phyloP scores from a whole-genome alignment of 2,329 filamentous ascomycete genomes.

The Alternaria sp. region DNA sequence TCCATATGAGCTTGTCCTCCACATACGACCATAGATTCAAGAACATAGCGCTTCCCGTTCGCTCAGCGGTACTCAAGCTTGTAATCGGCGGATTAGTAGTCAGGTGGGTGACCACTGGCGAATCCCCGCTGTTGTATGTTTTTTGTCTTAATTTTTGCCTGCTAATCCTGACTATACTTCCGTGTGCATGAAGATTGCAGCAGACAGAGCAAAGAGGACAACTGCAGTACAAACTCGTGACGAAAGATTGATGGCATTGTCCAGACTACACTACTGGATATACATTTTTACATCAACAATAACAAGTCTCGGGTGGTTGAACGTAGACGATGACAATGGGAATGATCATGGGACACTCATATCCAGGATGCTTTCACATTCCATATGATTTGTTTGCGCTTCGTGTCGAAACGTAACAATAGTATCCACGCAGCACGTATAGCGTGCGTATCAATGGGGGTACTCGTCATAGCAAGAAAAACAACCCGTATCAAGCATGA shows the following conservation, averaged over 20 bases:
- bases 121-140: slow-evolving; percentile 15
- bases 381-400: background rate
- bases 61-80: slow-evolving; percentile 2
- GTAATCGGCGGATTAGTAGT: slow-evolving; percentile 8
- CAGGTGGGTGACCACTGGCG: slow-evolving; percentile 5
- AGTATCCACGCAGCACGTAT: background rate
- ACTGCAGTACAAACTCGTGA: too few relatives aligned
- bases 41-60: background rate
- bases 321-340: background rate
- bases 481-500: background rate
- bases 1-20: background rate
- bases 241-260: too few relatives aligned
- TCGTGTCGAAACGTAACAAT: background rate
- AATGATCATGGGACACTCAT: background rate
- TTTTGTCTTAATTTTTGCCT: background rate
- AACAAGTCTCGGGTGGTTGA: too few relatives aligned
- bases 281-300: background rate
- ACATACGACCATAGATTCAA: slow-evolving; percentile 11
- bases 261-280: too few relatives aligned
- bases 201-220: too few relatives aligned
- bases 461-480: background rate
- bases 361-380: background rate
- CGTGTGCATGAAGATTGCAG: too few relatives aligned
- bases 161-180: background rate
- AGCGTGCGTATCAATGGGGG: background rate